phyloP scores from a whole-genome alignment of 2,329 filamentous ascomycete species.

The Whalleya microplaca region DNA sequence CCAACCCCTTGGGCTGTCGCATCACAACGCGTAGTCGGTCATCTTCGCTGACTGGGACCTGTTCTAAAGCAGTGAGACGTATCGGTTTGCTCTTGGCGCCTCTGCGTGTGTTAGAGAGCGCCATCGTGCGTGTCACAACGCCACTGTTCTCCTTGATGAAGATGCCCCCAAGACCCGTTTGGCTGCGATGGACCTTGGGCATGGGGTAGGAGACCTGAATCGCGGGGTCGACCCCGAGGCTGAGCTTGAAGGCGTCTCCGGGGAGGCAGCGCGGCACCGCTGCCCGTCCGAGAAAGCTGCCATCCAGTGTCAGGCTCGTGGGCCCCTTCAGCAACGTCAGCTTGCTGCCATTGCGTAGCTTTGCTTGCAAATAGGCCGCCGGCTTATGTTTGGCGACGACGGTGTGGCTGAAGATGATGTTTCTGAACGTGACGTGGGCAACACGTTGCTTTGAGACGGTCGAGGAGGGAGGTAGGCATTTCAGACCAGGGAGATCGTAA shows the following conservation, averaged over 20 bases:
- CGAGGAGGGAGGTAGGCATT: constrained; percentile 57
- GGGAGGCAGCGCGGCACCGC: constrained; percentile 58
- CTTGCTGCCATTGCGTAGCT: constrained; percentile 58
- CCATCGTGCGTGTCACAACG: constrained; percentile 53
- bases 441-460: constrained; percentile 62
- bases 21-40: constrained; percentile 59
- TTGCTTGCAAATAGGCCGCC: constrained; percentile 62
- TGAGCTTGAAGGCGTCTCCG: constrained; percentile 56
- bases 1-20: constrained; percentile 51
- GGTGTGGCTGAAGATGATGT: constrained; percentile 59
- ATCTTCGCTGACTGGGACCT: constrained; percentile 65
- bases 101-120: constrained; percentile 54
- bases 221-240: constrained; percentile 63
- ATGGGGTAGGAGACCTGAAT: constrained; percentile 60
- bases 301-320: constrained; percentile 64
- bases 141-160: constrained; percentile 58
- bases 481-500: constrained; percentile 62
- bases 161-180: constrained; percentile 45
- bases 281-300: constrained; percentile 62
- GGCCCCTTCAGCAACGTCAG: constrained; percentile 60
- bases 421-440: constrained; percentile 54
- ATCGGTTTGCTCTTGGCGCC: constrained; percentile 41
- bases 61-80: constrained; percentile 58
- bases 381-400: constrained; percentile 64
- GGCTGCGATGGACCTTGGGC: constrained; percentile 55